Evolutionary conservation across 148 eudicot genomes (phyloP), one percentile per base, ranked within the genome.

Genomic region (Chenopodium suecicum): DNA sequence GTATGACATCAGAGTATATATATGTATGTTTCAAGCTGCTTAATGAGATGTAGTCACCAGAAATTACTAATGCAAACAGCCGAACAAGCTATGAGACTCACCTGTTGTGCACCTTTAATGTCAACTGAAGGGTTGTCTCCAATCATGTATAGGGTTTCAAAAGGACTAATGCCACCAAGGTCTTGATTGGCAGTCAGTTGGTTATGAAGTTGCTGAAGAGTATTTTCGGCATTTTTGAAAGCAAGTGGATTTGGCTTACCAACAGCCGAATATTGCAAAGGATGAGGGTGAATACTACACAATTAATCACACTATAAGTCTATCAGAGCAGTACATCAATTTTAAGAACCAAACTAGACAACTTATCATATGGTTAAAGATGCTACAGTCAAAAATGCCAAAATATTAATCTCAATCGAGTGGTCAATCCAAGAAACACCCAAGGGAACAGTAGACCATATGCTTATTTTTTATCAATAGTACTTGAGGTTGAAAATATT

Each of bases 81-180:
- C 29, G 12, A 47, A 64, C 20, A 31, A 7, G 44, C 69, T 32
- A 70, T 22, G 75, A 79, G 69, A 74, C 89, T 78, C 78, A 91
- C 98, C 97, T 92, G 91, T 6, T 78, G 86, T 82, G 98, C 97
- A 78, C 98, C 98, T 83, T 90, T 92, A 22, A 95, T 93, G 87
- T 95, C 98, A 52, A 95, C 96, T 7, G 90, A 84, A 76, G 98
- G 98, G 86, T 95, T 95, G 85, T 95, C 98, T 20, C 98, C 98
- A 63, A 95, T 86, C 98, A 95, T 93, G 86, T 93, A 95, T 7
- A 95, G 86, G 76, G 94, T 91, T 80, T 86, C 85, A 75, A 95
- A 89, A 84, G 80, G 86, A 82, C 84, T 80, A 64, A 77, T 67
- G 25, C 63, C 81, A 31, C 80, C 86, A 80, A 58, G 71, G 63